Percentiles rank a stretch among this genome's conserved stretches.
These are phyloP conservation scores for Pelargonium australe DNA, from an alignment of 441 rosid species.

Conservation along the genomic window DNA sequence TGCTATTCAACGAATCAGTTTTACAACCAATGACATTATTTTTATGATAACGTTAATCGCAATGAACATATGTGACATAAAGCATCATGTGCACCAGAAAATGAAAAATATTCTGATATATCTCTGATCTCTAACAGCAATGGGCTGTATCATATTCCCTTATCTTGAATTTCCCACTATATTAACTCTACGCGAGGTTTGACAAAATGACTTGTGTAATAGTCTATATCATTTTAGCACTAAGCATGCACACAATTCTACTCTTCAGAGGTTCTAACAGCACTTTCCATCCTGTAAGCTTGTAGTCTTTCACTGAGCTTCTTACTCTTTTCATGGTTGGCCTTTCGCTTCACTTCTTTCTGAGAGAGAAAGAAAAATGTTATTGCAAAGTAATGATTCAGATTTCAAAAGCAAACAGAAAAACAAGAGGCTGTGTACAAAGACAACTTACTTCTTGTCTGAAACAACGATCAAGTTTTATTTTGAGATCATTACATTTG, in stretches of 20 bases:
- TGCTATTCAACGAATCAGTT: too few species aligned
- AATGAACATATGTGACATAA: too few species aligned
- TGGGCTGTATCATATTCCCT: neutral
- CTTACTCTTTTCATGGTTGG: constrained; percentile 77
- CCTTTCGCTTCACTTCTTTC: constrained; percentile 88
- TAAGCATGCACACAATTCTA: constrained; percentile 10
- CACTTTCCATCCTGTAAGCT: constrained; percentile 37
- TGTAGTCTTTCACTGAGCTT: constrained; percentile 46
- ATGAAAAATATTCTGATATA: neutral
- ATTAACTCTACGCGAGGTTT: neutral
- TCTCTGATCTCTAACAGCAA: neutral
- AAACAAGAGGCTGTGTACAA: neutral
- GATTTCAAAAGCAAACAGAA: neutral
- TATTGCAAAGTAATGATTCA: neutral
- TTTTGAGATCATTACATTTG: constrained; percentile 71
- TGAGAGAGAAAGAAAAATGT: constrained; percentile 21
- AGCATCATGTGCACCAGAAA: too few species aligned
- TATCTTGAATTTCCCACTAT: neutral
- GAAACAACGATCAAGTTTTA: constrained; percentile 80
- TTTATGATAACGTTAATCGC: too few species aligned
- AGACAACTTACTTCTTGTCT: constrained; percentile 57
- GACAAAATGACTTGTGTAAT: neutral
- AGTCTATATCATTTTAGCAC: neutral
- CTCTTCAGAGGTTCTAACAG: constrained; percentile 18
- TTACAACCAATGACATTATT: too few species aligned